phyloP scores from a whole-genome alignment of 345 rosid species.

The Syzygium aqueum region DNA sequence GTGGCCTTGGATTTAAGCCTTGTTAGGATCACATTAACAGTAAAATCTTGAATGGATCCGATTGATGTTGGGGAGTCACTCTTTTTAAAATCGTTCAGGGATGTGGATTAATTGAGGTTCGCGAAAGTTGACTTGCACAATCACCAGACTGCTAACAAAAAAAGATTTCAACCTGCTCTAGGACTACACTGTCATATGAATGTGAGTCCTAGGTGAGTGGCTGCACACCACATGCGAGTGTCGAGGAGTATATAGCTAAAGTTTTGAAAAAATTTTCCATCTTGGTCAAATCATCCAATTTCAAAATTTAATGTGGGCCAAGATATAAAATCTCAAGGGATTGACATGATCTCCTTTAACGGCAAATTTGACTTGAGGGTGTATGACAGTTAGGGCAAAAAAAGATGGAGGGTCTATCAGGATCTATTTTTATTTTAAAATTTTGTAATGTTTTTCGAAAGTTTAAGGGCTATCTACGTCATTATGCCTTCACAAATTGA shows the following conservation, averaged over 20 bases:
- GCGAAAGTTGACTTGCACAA: neutral
- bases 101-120: neutral
- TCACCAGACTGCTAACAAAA: too few relatives aligned
- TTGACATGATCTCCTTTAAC: neutral
- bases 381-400: neutral
- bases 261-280: neutral
- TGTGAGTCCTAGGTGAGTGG: neutral
- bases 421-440: neutral
- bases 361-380: neutral
- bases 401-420: neutral
- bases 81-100: neutral
- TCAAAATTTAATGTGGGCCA: neutral
- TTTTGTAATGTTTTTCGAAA: neutral
- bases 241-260: neutral
- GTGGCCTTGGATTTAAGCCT: neutral
- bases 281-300: neutral
- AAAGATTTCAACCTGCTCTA: too few relatives aligned
- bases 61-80: accelerated
- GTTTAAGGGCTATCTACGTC: neutral
- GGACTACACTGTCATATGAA: too few relatives aligned
- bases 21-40: accelerated
- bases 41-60: neutral
- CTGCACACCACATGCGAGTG: neutral
- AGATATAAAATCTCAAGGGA: neutral
- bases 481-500: neutral